A percentile compares a stretch with the other conserved stretches of the same genome.
These are phyloP conservation scores for Cordyceps fumosorosea DNA, from an alignment of 2,329 filamentous ascomycete species.

Conservation along the genomic window DNA sequence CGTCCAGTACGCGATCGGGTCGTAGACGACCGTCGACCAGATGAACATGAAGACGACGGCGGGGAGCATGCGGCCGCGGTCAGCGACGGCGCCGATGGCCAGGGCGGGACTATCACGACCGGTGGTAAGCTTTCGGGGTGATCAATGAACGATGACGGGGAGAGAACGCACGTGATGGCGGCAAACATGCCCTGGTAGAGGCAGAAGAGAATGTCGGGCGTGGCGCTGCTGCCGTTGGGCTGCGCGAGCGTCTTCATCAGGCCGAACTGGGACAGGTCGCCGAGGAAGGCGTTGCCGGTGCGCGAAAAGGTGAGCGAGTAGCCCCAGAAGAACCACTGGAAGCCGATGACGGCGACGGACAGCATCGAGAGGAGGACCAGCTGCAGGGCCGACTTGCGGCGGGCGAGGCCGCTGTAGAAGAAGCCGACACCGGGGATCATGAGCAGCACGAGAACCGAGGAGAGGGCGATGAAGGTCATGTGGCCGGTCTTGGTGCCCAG, in stretches of 20 bases:
- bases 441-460: constrained; percentile 73
- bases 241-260: constrained; percentile 69
- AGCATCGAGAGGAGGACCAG: constrained; percentile 82
- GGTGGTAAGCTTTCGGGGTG: neutral
- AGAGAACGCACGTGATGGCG: constrained; percentile 67
- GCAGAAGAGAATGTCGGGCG: constrained; percentile 79
- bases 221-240: constrained; percentile 62
- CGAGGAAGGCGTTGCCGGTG: constrained; percentile 69
- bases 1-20: constrained; percentile 69
- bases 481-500: constrained; percentile 57
- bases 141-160: neutral
- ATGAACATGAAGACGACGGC: constrained; percentile 61
- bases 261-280: constrained; percentile 74
- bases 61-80: constrained; percentile 56
- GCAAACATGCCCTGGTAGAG: constrained; percentile 89
- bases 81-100: constrained; percentile 53
- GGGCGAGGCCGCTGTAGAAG: constrained; percentile 87
- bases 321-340: constrained; percentile 97
- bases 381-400: constrained; percentile 81
- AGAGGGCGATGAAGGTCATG: constrained; percentile 73
- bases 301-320: constrained; percentile 83
- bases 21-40: constrained; percentile 66
- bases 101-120: constrained; percentile 41
- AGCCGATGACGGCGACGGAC: constrained; percentile 69
- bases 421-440: constrained; percentile 94